Evolutionary conservation across 2,329 filamentous ascomycete genomes (phyloP).

Genomic region (Ophiocordyceps camponoti-floridani): DNA sequence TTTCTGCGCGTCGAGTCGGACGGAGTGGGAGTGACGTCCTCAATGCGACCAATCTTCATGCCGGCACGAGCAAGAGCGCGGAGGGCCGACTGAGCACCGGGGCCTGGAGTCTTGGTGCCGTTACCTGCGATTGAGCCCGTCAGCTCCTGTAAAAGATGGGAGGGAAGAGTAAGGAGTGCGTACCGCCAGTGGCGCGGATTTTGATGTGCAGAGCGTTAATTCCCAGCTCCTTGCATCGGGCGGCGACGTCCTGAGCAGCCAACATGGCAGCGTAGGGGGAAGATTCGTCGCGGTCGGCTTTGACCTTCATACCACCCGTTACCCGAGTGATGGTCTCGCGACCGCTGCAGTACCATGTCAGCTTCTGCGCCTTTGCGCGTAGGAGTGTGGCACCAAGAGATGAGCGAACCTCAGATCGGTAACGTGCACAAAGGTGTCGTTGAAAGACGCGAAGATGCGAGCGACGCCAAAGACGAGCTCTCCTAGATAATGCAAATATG

Average conservation of each 20-base stretch:
- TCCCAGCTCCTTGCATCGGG: conserved; percentile 57
- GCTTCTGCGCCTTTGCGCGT: not conserved
- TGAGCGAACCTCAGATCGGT: conserved; percentile 82
- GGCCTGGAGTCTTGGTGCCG: conserved; percentile 99
- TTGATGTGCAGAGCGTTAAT: conserved; percentile 98
- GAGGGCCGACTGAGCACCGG: conserved; percentile 97
- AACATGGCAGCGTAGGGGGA: conserved; percentile 99
- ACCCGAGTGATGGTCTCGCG: conserved; percentile 99
- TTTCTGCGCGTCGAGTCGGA: conserved; percentile 99
- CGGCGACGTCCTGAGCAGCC: conserved; percentile 95
- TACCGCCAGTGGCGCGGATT: conserved; percentile 98
- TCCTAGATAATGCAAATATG: conserved; percentile 31
- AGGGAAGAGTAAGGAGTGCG: conserved; percentile 16
- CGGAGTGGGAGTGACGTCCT: conserved; percentile 97
- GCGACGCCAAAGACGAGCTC: conserved; percentile 97
- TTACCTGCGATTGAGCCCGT: conserved; percentile 41
- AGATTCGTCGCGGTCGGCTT: conserved; percentile 99
- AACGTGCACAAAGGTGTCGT: conserved; percentile 92
- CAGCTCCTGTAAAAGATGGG: not conserved
- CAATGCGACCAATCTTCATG: conserved; percentile 99
- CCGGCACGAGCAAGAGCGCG: conserved; percentile 96
- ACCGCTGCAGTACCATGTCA: conserved; percentile 44
- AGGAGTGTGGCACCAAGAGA: not conserved
- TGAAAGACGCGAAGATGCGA: conserved; percentile 89
- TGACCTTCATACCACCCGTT: conserved; percentile 99